Conservation (phyloP, 352 stramenopile genomes). For the Globisporangium lucens region DNA sequence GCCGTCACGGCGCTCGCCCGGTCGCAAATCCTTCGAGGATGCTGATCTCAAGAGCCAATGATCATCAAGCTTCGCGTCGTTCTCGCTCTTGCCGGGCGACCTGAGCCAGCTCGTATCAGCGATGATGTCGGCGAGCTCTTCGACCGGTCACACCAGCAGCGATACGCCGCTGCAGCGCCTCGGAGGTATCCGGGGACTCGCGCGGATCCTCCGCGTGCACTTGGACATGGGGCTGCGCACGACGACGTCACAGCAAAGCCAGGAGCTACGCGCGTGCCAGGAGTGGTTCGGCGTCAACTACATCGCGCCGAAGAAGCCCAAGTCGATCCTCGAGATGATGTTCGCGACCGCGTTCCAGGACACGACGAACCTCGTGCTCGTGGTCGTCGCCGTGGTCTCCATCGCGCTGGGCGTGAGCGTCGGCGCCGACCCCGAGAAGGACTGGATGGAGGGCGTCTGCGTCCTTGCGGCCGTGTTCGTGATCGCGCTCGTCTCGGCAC, state of each 20-base stretch:
- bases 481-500: slow-evolving; percentile 79
- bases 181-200: slow-evolving; percentile 4
- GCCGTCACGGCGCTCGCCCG: not conserved
- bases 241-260: not conserved
- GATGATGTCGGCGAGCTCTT: not conserved
- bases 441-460: slow-evolving; percentile 21
- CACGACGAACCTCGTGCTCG: slow-evolving; percentile 40
- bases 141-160: not conserved
- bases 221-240: not conserved
- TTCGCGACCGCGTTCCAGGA: slow-evolving; percentile 49
- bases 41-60: not conserved
- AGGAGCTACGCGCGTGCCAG: not conserved
- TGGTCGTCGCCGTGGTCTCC: slow-evolving; percentile 33
- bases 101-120: not conserved
- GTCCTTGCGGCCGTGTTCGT: slow-evolving; percentile 87
- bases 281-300: slow-evolving; percentile 35
- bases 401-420: slow-evolving; percentile 17
- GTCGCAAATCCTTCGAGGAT: not conserved
- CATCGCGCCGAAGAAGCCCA: slow-evolving; percentile 20
- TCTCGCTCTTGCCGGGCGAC: slow-evolving; percentile 8
- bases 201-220: not conserved
- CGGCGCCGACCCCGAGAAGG: not conserved
- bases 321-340: slow-evolving; percentile 40
- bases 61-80: not conserved
- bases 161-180: not conserved